Percentiles rank a stretch among this genome's conserved stretches.
Evolutionary conservation across 306 rosid species (phyloP).

Genomic region (Cicer arietinum): DNA sequence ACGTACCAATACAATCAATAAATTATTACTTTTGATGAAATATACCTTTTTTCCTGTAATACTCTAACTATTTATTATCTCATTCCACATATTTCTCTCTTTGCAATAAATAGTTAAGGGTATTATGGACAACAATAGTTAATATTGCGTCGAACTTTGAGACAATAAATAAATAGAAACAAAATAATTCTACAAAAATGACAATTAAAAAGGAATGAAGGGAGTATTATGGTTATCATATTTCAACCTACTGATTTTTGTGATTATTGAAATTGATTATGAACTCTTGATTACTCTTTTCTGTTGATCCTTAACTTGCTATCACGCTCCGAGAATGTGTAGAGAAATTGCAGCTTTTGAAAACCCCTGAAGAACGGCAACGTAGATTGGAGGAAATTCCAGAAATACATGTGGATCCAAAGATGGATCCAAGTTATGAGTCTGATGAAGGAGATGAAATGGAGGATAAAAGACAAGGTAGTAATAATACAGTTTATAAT

Average conservation of each 20-base stretch:
- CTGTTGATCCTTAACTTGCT: slow-evolving; percentile 65
- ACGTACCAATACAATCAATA: too few species aligned
- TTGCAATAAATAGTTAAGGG: too few species aligned
- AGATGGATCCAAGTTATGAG: slow-evolving; percentile 95
- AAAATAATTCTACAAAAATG: too few species aligned
- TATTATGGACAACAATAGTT: too few species aligned
- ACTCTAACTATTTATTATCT: too few species aligned
- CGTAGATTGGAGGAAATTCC: slow-evolving; percentile 94
- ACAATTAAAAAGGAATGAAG: too few species aligned
- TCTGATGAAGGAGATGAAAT: slow-evolving; percentile 90
- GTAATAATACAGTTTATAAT: slow-evolving; percentile 30
- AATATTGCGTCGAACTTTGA: too few species aligned
- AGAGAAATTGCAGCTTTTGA: slow-evolving; percentile 92
- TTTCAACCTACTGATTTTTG: slow-evolving; percentile 19
- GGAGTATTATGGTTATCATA: slow-evolving; percentile 10
- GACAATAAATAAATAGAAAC: too few species aligned
- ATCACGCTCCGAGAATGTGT: slow-evolving; percentile 99
- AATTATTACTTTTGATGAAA: too few species aligned
- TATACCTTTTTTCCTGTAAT: too few species aligned
- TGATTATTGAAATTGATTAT: slow-evolving; percentile 26
- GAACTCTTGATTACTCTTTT: slow-evolving; percentile 1
- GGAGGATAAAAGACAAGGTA: slow-evolving; percentile 74
- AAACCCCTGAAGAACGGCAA: slow-evolving; percentile 97
- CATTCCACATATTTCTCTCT: too few species aligned
- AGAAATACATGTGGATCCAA: slow-evolving; percentile 89